Evolutionary conservation across 108 stramenopile genomes (phyloP).

Genomic region (Cylindrotheca closterium): DNA sequence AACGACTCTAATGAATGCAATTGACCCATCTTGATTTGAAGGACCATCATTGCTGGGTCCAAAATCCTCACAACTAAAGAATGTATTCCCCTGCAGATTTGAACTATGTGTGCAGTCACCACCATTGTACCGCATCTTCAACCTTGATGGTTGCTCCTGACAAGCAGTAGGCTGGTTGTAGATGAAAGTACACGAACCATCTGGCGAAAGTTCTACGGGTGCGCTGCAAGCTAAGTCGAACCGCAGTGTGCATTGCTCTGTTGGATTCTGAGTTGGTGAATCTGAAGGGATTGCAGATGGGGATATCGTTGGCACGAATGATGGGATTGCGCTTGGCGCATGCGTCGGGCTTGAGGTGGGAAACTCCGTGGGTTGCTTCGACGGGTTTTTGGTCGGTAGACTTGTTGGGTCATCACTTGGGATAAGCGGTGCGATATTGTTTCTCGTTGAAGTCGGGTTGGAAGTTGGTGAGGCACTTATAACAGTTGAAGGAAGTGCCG

Average conservation of each 20-base stretch:
- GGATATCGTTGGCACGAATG: background rate
- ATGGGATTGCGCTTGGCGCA: background rate
- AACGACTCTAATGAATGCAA: background rate
- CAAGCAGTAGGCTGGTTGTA: background rate
- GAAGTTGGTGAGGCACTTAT: background rate
- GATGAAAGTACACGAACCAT: slow-evolving; percentile 11
- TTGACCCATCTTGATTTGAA: background rate
- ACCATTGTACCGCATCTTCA: slow-evolving; percentile 11
- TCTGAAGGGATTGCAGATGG: background rate
- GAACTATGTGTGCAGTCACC: slow-evolving; percentile 11
- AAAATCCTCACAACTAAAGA: slow-evolving; percentile 5
- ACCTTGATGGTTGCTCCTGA: background rate
- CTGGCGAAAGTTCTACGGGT: too few relatives aligned
- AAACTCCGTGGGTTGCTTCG: too few relatives aligned
- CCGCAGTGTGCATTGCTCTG: background rate
- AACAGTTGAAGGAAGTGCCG: background rate
- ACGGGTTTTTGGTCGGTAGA: too few relatives aligned
- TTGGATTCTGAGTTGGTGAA: background rate
- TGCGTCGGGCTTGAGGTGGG: background rate
- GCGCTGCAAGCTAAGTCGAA: too few relatives aligned
- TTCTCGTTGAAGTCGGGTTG: background rate
- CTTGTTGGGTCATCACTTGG: too few relatives aligned
- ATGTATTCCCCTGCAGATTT: slow-evolving; percentile 5
- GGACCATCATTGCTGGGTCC: slow-evolving; percentile 6
- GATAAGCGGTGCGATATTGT: too few relatives aligned